Evolutionary conservation across 2,329 filamentous ascomycete genomes (phyloP), one percentile per base, ranked within the genome.

Genomic region (Diaporthe amygdali): DNA sequence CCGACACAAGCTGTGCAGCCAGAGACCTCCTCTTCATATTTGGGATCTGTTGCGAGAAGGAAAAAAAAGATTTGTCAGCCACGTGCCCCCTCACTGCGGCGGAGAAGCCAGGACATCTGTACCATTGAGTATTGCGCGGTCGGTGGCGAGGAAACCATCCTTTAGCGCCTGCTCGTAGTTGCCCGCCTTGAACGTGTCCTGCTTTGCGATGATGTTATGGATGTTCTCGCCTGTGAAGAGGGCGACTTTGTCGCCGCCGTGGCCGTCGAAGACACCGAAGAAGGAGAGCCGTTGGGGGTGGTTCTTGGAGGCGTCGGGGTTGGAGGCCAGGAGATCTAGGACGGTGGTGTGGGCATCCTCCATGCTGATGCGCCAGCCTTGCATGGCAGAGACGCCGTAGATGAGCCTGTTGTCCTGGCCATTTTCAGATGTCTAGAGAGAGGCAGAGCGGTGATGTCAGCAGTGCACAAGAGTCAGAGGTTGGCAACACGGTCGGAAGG

Each of bases 311-410:
- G 90, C 87, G 69, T 91, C 81, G 72, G 81, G 80, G 71, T 83
- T 78, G 71, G 81, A 78, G 73, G 90, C 86, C 79, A 96, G 90
- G 76, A 98, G 90, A 83, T 98, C 94, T 81, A 99, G 93, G 66
- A 98, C 86, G 69, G 93, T 90, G 73, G 94, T 94, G 85, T 99
- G 96, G 74, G 96, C 92, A 82, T 99, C 96, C 83, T 99, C 96
- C 96, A 99, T 99, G 87, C 94, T 97, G 85, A 99, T 98, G 86
- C 96, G 93, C 96, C 96, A 99, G 87, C 96, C 96, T 85, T 99
- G 96, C 96, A 99, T 99, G 84, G 95, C 95, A 76, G 96, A 99
- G 76, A 98, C 91, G 80, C 96, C 96, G 83, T 94, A 99, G 81
- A 96, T 85, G 81, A 97, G 91, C 81, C 94, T 92, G 76, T 97